phyloP scores from a whole-genome alignment of 2,329 filamentous ascomycete species.

The Alternaria sp. region DNA sequence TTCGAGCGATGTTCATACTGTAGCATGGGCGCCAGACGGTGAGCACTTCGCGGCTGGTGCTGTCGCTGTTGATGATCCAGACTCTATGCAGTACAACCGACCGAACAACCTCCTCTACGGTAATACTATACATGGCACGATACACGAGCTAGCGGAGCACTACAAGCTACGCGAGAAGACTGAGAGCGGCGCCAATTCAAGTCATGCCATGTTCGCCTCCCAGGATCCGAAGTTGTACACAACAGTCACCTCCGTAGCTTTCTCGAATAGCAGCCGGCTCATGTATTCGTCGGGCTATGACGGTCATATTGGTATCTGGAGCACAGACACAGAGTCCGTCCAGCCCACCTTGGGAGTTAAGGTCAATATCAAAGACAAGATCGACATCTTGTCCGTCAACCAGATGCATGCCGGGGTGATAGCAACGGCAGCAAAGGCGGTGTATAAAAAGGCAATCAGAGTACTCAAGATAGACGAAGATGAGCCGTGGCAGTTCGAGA shows the following conservation, averaged over 20 bases:
- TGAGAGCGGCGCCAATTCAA: conserved; percentile 53
- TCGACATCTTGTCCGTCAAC: conserved; percentile 62
- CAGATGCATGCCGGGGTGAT: conserved; percentile 38
- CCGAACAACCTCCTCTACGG: conserved; percentile 66
- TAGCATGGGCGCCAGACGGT: conserved; percentile 66
- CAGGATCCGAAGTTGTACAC: conserved; percentile 64
- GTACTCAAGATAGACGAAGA: conserved; percentile 38
- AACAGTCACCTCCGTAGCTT: conserved; percentile 64
- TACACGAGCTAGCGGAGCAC: conserved; percentile 65
- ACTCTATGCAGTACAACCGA: conserved; percentile 68
- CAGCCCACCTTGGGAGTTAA: conserved; percentile 32
- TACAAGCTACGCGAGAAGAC: conserved; percentile 54
- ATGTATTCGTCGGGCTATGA: conserved; percentile 67
- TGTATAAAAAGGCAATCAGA: conserved; percentile 46
- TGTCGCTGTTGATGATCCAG: conserved; percentile 62
- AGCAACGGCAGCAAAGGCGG: conserved; percentile 60
- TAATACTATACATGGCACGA: conserved; percentile 50
- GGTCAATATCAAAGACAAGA: conserved; percentile 57
- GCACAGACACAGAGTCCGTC: conserved; percentile 41
- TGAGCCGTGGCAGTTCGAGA: conserved; percentile 18
- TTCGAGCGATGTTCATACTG: conserved; percentile 64
- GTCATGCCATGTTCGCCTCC: conserved; percentile 57
- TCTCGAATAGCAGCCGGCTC: conserved; percentile 56
- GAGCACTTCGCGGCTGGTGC: conserved; percentile 65
- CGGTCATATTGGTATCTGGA: conserved; percentile 56